These are phyloP conservation scores for Fusarium coffeatum DNA, from an alignment of 2,329 filamentous ascomycete species.

Conservation along the genomic window DNA sequence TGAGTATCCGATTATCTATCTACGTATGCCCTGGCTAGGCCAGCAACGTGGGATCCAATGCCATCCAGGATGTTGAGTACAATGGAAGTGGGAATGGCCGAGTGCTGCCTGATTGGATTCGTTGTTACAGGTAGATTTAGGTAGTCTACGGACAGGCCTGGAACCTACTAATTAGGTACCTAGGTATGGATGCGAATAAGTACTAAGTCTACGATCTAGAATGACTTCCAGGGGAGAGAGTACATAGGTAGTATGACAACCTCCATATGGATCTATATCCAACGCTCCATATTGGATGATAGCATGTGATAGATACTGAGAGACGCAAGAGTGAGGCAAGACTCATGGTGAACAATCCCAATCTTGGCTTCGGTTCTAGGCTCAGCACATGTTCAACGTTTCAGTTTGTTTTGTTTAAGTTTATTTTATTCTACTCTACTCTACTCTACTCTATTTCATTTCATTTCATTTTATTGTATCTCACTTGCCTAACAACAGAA, in stretches of 20 bases:
- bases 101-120: not conserved
- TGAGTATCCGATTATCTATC: slow-evolving; percentile 16
- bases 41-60: not conserved
- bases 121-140: not conserved
- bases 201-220: not conserved
- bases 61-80: not conserved
- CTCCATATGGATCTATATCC: not conserved
- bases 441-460: too few relatives aligned
- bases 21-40: slow-evolving; percentile 21
- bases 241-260: not conserved
- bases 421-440: too few relatives aligned
- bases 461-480: not conserved
- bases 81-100: not conserved
- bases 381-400: not conserved
- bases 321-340: not conserved
- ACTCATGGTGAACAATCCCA: not conserved
- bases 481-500: not conserved
- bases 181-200: not conserved
- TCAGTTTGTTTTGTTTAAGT: not conserved
- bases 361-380: not conserved
- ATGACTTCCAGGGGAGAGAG: not conserved
- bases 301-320: not conserved
- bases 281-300: not conserved
- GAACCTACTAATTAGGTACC: not conserved
- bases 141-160: not conserved